These are phyloP conservation scores for Penicillium diatomitis DNA, from an alignment of 495 filamentous ascomycete genomes.

Conservation along the genomic window DNA sequence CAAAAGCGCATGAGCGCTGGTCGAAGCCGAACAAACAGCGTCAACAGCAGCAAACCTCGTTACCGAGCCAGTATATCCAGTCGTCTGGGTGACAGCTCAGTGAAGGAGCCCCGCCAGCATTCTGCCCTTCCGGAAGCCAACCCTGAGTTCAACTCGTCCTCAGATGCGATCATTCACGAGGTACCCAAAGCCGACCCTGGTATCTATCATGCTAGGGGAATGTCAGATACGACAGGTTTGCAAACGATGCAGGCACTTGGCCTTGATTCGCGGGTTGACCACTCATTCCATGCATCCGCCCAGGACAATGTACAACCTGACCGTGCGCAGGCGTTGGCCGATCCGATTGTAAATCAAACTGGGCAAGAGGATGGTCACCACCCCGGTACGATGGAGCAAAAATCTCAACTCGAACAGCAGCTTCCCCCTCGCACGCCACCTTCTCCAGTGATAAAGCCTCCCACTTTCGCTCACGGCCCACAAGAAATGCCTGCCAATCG, in stretches of 20 bases:
- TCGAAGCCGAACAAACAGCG: constrained; percentile 47
- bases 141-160: constrained; percentile 29
- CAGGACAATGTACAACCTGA: constrained; percentile 34
- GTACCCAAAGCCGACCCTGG: constrained; percentile 20
- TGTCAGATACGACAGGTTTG: constrained; percentile 43
- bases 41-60: constrained; percentile 48
- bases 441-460: constrained; percentile 65
- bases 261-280: constrained; percentile 23
- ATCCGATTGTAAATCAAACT: constrained; percentile 37
- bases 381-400: constrained; percentile 7
- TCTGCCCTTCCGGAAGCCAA: constrained; percentile 47
- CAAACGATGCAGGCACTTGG: constrained; percentile 9
- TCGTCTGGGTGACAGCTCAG: constrained; percentile 26
- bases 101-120: constrained; percentile 26
- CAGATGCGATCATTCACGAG: constrained; percentile 29
- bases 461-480: constrained; percentile 63
- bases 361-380: constrained; percentile 52
- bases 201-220: constrained; percentile 41
- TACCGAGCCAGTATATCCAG: constrained; percentile 60
- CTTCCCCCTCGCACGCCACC: constrained; percentile 51
- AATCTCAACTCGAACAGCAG: constrained; percentile 31
- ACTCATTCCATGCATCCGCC: constrained; percentile 22
- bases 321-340: constrained; percentile 12
- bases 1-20: constrained; percentile 58
- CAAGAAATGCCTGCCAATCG: constrained; percentile 56